A percentile compares a stretch with the other conserved stretches of the same genome.
phyloP scores from a whole-genome alignment of 1,139 yeast genomes.

The Sugiyamaella sp. region DNA sequence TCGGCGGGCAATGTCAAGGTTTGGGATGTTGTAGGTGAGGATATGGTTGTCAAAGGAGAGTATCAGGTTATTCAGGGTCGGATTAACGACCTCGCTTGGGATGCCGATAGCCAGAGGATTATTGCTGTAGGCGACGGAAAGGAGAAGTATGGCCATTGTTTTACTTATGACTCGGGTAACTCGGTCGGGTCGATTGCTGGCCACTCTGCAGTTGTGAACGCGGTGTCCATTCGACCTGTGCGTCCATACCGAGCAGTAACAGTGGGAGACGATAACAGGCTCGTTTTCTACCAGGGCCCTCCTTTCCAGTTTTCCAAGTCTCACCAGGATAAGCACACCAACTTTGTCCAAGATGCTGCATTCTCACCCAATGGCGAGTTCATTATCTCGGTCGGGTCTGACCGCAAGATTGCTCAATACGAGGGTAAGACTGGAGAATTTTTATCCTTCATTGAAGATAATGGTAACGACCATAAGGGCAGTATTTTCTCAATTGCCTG shows the following conservation, averaged over 20 bases:
- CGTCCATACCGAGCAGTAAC: constrained; percentile 96
- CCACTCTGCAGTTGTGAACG: constrained; percentile 81
- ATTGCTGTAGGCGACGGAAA: constrained; percentile 96
- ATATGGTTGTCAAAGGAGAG: constrained; percentile 73
- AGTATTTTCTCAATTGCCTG: constrained; percentile 81
- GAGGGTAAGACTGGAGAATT: constrained; percentile 89
- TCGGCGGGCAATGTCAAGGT: constrained; percentile 82
- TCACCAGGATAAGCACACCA: constrained; percentile 72
- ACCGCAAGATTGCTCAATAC: constrained; percentile 72
- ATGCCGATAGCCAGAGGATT: constrained; percentile 78
- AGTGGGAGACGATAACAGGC: constrained; percentile 81
- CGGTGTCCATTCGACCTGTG: constrained; percentile 81
- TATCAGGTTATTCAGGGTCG: constrained; percentile 81
- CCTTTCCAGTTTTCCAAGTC: constrained; percentile 86
- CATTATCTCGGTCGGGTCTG: constrained; percentile 85
- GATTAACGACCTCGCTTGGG: constrained; percentile 88
- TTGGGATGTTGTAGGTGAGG: constrained; percentile 75
- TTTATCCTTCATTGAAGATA: constrained; percentile 49
- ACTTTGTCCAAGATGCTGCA: constrained; percentile 77
- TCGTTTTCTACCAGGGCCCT: constrained; percentile 89
- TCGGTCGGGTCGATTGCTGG: constrained; percentile 95
- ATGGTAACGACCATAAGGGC: constrained; percentile 61
- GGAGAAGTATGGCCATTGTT: constrained; percentile 89
- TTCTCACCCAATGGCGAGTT: constrained; percentile 73
- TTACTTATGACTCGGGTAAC: constrained; percentile 92